These are phyloP conservation scores for Xerocomus potaroensis DNA, from an alignment of 768 basidiomycete species.

Conservation along the genomic window DNA sequence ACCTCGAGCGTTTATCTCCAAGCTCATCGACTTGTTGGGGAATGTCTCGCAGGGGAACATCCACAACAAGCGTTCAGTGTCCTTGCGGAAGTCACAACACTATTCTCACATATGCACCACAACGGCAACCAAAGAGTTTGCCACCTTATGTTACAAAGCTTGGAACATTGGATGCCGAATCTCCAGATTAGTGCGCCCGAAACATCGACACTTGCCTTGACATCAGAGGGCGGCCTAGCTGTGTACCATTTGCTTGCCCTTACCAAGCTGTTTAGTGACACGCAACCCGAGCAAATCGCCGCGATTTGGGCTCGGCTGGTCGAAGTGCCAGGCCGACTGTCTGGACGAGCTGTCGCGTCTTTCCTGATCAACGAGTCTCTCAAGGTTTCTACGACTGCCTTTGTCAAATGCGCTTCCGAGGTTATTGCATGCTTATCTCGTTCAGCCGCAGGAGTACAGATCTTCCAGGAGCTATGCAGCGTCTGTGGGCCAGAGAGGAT, in stretches of 20 bases:
- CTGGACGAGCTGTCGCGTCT: conserved; percentile 73
- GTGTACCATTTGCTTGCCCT: conserved; percentile 83
- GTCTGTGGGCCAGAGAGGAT: conserved; percentile 83
- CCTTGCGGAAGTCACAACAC: conserved; percentile 63
- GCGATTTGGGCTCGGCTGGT: conserved; percentile 78
- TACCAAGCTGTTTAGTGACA: conserved; percentile 68
- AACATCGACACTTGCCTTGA: conserved; percentile 26
- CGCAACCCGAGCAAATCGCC: conserved; percentile 74
- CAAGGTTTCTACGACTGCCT: conserved; percentile 73
- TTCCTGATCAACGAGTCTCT: conserved; percentile 88
- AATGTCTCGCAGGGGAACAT: conserved; percentile 75
- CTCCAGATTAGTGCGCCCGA: conserved; percentile 55
- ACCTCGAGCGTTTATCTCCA: conserved; percentile 75
- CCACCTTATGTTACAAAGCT: conserved; percentile 66
- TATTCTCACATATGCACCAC: conserved; percentile 62
- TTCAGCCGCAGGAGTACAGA: conserved; percentile 62
- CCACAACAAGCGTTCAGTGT: conserved; percentile 61
- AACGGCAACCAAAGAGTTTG: conserved; percentile 45
- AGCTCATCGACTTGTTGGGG: conserved; percentile 73
- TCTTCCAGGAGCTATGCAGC: conserved; percentile 81
- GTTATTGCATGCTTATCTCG: conserved; percentile 83
- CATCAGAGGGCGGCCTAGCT: conserved; percentile 52
- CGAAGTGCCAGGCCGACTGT: conserved; percentile 62
- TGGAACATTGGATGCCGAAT: conserved; percentile 81
- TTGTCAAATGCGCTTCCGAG: conserved; percentile 74